Conservation (phyloP, 225 moss, liverwort and hornwort species). For the Bryum argenteum region DNA sequence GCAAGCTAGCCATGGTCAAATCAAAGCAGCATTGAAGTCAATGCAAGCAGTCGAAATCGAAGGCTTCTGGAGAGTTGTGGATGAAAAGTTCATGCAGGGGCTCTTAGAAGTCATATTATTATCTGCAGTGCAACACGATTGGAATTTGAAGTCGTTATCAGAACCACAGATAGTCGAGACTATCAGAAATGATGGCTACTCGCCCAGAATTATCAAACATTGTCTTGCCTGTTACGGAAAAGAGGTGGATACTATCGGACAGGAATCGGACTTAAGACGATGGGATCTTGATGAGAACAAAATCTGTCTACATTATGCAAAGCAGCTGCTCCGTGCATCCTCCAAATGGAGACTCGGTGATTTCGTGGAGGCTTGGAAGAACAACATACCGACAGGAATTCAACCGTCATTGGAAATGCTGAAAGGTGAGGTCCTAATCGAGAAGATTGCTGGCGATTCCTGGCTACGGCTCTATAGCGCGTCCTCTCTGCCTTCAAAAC, state of each 20-base stretch:
- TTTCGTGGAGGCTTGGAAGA: constrained; percentile 70
- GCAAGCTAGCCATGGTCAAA: constrained; percentile 66
- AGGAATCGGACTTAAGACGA: constrained; percentile 23
- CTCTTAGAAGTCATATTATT: constrained; percentile 76
- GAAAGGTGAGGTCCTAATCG: constrained; percentile 78
- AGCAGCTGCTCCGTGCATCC: constrained; percentile 55
- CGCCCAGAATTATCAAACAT: constrained; percentile 66
- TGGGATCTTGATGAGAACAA: constrained; percentile 83
- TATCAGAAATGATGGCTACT: constrained; percentile 70
- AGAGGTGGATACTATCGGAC: constrained; percentile 29
- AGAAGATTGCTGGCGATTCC: constrained; percentile 67
- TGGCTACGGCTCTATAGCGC: constrained; percentile 79
- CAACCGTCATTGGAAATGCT: constrained; percentile 72
- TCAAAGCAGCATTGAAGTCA: constrained; percentile 57
- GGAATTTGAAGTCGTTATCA: constrained; percentile 64
- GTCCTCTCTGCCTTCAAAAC: constrained; percentile 70
- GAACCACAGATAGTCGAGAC: constrained; percentile 57
- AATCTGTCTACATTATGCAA: constrained; percentile 77
- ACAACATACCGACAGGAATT: constrained; percentile 55
- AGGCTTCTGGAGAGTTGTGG: constrained; percentile 69
- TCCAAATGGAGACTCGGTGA: constrained; percentile 50
- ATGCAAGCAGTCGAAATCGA: constrained; percentile 82
- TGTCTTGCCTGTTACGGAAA: constrained; percentile 77
- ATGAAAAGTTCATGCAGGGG: constrained; percentile 68
- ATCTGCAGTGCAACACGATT: constrained; percentile 75